Evolutionary conservation across 768 basidiomycete genomes (phyloP), one percentile per base, ranked within the genome.

Genomic region (Boletus patriciae): DNA sequence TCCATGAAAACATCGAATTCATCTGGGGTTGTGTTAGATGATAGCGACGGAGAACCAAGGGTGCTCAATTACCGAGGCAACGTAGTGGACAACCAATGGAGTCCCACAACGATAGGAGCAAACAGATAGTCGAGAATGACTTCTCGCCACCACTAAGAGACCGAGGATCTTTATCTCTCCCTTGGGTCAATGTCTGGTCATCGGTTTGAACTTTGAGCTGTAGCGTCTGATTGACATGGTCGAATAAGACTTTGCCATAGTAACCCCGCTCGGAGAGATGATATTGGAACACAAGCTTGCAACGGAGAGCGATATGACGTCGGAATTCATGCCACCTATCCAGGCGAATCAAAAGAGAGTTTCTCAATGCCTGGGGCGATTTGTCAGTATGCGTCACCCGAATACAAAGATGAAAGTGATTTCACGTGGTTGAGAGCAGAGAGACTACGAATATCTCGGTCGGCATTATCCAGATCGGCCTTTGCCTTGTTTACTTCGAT

Each of bases 1-100:
- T 95, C 93, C 92, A 98, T 94, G 78, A 96, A 98, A 12, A 98
- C 96, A 64, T 98, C 96, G 68, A 97, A 99, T 70, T 99, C 97
- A 66, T 99, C 97, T 86, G 59, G 16, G 7, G 37, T 3, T 10
- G 42, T 43, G 59, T 71, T 36, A 71, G 62, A 50, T 31, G 9
- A 48, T 21, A 8, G 25, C 23, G 8, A 25, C 18, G 12, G 4
- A 18, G 4, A 38, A 47, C 19, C 27, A 33, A 34, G 18, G 23
- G 4, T 56, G 12, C 7, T 43, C 34, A 72, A 80, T 41, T 65
- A 90, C 90, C 90, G 23, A 98, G 83, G 66, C 96, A 98, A 56
- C 97, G 80, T 45, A 99, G 78, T 1, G 97, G 97, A 68, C 95
- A 95, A 1, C 91, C 89, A 54, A 95, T 94, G 16, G 92, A 87